Base-by-base conservation (phyloP, 2,329 filamentous ascomycete species). In the Curvularia verruculosa region DNA sequence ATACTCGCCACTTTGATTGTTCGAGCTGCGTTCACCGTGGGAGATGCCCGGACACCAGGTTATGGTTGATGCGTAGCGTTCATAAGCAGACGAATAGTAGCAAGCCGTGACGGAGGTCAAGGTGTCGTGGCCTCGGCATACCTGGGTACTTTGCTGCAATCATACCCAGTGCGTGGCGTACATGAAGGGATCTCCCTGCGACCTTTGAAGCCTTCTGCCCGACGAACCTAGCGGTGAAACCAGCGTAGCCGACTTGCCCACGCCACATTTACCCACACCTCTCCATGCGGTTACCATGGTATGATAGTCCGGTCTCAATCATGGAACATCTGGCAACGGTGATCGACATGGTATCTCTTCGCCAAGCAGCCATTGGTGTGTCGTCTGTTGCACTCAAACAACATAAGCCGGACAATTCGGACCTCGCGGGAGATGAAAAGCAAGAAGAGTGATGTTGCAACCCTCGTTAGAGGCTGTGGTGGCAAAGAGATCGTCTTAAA, bases 401-500 rank as follows among this genome's bases (percentile, higher is more conserved):
- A 48, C 49, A 43, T 46, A 48, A 49, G 34, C 49, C 39, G 36
- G 34, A 43, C 21, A 19, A 28, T 28, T 36, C 49, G 24, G 46
- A 23, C 41, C 29, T 41, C 47, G 44, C 44, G 49, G 46, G 52
- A 45, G 29, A 29, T 36, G 34, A 26, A 49, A 28, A 54, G 44
- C 15, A 54, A 52, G 39, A 39, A 34, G 51, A 46, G 41, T 29
- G 40, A 44, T 48, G 29, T 59, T 37, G 37, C 54, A 56, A 43
- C 36, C 24, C 15, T 28, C 39, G 40, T 29, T 29, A 36, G 47
- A 51, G 19, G 21, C 41, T 45, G 46, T 58, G 55, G 67, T 70
- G 67, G 67, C 67, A 51, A 70, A 65, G 58, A 61, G 66, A 69
- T 70, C 67, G 64, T 60, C 63, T 70, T 66, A 55, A 59, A 59